Conservation (phyloP, 1,284 basidiomycete species). For the Ustilago loliicola region DNA sequence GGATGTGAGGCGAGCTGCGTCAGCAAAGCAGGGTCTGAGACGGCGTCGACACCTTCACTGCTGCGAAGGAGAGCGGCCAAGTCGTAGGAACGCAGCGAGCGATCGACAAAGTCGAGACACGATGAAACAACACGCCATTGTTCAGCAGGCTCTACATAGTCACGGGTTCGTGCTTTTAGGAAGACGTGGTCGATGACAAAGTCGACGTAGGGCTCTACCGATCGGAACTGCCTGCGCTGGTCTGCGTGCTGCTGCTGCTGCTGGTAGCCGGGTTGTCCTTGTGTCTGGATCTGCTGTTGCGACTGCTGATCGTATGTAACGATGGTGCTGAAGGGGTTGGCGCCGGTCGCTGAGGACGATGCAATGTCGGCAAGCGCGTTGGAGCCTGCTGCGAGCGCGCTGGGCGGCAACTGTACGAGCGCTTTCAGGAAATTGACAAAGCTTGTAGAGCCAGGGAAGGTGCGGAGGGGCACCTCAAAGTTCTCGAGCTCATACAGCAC, state of each 20-base stretch:
- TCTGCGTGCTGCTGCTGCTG: slow-evolving; percentile 29
- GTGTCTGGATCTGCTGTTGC: slow-evolving; percentile 33
- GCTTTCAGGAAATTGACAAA: slow-evolving; percentile 87
- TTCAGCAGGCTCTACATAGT: slow-evolving; percentile 82
- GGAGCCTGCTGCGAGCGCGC: slow-evolving; percentile 29
- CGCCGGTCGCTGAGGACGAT: slow-evolving; percentile 5
- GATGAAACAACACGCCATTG: slow-evolving; percentile 88
- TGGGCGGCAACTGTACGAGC: slow-evolving; percentile 71
- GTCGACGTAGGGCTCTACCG: slow-evolving; percentile 81
- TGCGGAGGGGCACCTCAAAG: slow-evolving; percentile 81
- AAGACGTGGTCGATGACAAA: slow-evolving; percentile 94
- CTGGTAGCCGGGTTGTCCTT: slow-evolving; percentile 26
- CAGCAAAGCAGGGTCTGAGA: slow-evolving; percentile 62
- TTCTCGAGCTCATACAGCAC: slow-evolving; percentile 80
- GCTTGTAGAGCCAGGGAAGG: slow-evolving; percentile 88
- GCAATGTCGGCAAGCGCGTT: slow-evolving; percentile 29
- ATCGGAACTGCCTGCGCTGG: slow-evolving; percentile 35
- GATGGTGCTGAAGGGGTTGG: slow-evolving; percentile 52
- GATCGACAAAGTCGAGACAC: slow-evolving; percentile 86
- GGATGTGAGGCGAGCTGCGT: slow-evolving; percentile 76
- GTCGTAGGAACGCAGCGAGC: slow-evolving; percentile 84
- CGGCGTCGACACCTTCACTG: slow-evolving; percentile 45
- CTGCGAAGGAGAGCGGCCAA: slow-evolving; percentile 72
- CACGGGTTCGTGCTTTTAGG: slow-evolving; percentile 74
- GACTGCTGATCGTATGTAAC: slow-evolving; percentile 34